phyloP scores from a whole-genome alignment of 768 basidiomycete species.

The Wakefieldia striispora region DNA sequence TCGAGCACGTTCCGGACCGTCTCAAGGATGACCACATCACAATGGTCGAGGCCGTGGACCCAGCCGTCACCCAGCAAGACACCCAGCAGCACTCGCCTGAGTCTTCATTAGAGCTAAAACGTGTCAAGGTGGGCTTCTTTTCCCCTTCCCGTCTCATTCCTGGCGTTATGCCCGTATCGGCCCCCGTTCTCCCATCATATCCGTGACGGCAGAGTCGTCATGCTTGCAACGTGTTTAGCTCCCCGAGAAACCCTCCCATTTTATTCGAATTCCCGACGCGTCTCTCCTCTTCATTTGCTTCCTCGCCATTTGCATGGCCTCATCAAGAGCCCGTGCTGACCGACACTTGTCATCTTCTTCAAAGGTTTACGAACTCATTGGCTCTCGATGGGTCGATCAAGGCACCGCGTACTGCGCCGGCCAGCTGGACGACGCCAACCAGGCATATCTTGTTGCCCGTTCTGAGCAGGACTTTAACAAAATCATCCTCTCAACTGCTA shows the following conservation, averaged over 20 bases:
- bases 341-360: slow-evolving; percentile 24
- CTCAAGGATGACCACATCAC: slow-evolving; percentile 32
- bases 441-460: slow-evolving; percentile 81
- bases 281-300: slow-evolving; percentile 20
- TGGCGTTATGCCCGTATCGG: slow-evolving; percentile 13
- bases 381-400: slow-evolving; percentile 90
- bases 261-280: slow-evolving; percentile 17
- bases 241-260: slow-evolving; percentile 8
- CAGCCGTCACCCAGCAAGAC: slow-evolving; percentile 48
- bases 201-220: slow-evolving; percentile 18
- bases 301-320: slow-evolving; percentile 29
- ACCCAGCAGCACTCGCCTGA: slow-evolving; percentile 61
- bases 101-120: slow-evolving; percentile 73
- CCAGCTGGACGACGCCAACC: slow-evolving; percentile 73
- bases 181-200: slow-evolving; percentile 20
- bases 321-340: slow-evolving; percentile 32
- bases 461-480: slow-evolving; percentile 71
- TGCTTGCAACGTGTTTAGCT: slow-evolving; percentile 26
- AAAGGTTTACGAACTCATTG: slow-evolving; percentile 93
- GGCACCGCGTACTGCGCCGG: slow-evolving; percentile 97
- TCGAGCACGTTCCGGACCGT: slow-evolving; percentile 34
- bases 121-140: slow-evolving; percentile 67
- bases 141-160: slow-evolving; percentile 17
- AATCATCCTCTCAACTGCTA: slow-evolving; percentile 75
- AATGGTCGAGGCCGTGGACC: slow-evolving; percentile 37